Evolutionary conservation across 257 asterid genomes (phyloP).

Genomic region (Hygrophila difformis): DNA sequence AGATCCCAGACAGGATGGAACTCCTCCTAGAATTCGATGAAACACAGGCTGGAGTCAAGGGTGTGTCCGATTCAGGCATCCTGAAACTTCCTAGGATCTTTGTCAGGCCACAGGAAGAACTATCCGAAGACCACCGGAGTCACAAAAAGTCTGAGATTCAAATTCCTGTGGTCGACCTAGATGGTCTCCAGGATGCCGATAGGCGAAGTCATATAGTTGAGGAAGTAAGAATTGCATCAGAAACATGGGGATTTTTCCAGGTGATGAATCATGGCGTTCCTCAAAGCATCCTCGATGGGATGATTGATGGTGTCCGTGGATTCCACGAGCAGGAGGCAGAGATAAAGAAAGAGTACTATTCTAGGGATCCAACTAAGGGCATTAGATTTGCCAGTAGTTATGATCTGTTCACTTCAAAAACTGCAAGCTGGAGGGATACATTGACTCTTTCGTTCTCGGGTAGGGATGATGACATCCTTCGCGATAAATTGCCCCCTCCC

Average conservation of each 20-base stretch:
- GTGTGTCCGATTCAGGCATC: constrained; percentile 32
- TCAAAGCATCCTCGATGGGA: constrained; percentile 19
- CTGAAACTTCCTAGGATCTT: constrained; percentile 35
- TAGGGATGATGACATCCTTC: constrained; percentile 1
- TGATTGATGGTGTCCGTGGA: constrained; percentile 15
- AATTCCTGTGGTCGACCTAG: constrained; percentile 41
- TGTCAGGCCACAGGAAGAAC: constrained; percentile 22
- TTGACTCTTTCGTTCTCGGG: constrained; percentile 18
- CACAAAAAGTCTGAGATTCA: constrained; percentile 1
- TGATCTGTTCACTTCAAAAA: constrained; percentile 27
- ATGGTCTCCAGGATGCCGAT: constrained; percentile 10
- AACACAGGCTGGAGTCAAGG: constrained; percentile 44
- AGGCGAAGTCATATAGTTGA: constrained; percentile 22
- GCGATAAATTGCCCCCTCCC: constrained; percentile 37
- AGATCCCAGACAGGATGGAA: neutral
- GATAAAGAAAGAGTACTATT: constrained; percentile 32
- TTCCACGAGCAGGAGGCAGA: constrained; percentile 28
- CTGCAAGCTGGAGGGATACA: too few relatives aligned
- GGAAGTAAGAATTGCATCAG: constrained; percentile 27
- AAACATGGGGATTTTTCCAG: constrained; percentile 42
- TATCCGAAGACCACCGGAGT: constrained; percentile 13
- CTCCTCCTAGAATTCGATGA: constrained; percentile 37
- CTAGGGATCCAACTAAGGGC: too few relatives aligned
- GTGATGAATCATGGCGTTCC: constrained; percentile 44
- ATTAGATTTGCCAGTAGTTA: constrained; percentile 23